Conservation (phyloP, 768 basidiomycete species). For the Tephrocybe rancida region DNA sequence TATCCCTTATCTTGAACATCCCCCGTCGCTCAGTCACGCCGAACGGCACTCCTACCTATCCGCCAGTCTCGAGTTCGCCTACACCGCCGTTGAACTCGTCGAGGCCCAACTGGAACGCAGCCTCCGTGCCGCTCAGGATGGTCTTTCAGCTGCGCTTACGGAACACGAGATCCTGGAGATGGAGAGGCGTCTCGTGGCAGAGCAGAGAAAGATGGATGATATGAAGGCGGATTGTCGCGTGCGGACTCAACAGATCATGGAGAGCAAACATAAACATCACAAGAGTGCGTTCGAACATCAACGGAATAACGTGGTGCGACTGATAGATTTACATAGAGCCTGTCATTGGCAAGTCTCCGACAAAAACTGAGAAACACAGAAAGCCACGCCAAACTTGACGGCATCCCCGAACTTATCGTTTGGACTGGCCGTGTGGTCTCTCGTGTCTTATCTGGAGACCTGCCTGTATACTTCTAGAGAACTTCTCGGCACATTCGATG, state of each 20-base stretch:
- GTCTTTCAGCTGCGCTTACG: constrained; percentile 4
- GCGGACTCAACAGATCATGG: constrained; percentile 1
- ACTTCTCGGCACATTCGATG: too few species aligned
- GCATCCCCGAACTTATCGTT: too few species aligned
- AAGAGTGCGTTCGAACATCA: neutral
- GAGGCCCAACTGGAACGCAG: constrained; percentile 16
- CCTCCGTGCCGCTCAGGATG: constrained; percentile 14
- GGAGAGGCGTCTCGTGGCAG: constrained; percentile 10
- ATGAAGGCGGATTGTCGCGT: constrained; percentile 12
- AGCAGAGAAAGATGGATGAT: constrained; percentile 17
- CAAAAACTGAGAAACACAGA: too few species aligned
- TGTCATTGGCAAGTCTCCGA: too few species aligned
- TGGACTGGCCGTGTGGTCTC: too few species aligned
- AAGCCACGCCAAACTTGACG: too few species aligned
- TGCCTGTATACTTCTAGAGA: too few species aligned
- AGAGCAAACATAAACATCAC: constrained; percentile 1
- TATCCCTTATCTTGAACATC: constrained; percentile 14
- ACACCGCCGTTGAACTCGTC: constrained; percentile 18
- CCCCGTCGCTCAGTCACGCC: neutral
- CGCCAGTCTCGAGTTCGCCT: constrained; percentile 17
- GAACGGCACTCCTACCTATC: constrained; percentile 14
- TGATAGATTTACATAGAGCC: neutral
- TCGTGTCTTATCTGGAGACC: too few species aligned
- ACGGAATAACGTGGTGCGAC: too few species aligned
- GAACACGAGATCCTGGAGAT: constrained; percentile 13